Base-by-base conservation (phyloP, 2,329 filamentous ascomycete species). In the Boeremia exigua region DNA sequence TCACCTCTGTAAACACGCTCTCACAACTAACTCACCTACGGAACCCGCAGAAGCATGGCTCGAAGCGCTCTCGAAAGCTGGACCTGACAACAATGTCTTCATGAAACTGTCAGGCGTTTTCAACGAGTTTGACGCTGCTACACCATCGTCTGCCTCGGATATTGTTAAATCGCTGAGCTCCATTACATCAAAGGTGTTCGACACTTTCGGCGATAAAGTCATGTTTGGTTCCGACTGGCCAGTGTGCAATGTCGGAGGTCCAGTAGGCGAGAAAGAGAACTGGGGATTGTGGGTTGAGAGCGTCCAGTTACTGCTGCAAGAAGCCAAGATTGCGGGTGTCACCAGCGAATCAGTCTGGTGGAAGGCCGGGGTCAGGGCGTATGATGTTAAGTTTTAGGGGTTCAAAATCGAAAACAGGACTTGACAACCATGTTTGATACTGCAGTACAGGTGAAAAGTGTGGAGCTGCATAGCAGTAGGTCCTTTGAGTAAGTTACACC, bases 221-320 rank as follows among this genome's bases (percentile, higher is more conserved):
- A 92, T 98, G 88, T 97, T 95, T 75, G 93, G 89, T 23, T 93
- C 89, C 61, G 92, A 97, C 75, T 98, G 94, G 94, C 93, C 94
- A 2, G 88, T 97, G 0, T 96, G 92, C 77, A 93, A 91, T 59
- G 78, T 91, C 30, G 84, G 85, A 0, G 84, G 83, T 2, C 82
- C 82, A 0, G 77, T 75, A 0, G 81, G 80, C 37, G 78, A 82
- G 43, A 76, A 80, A 19, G 65, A 60, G 14, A 87, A 90, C 29
- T 96, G 92, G 92, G 77, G 79, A 32, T 84, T 88, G 65, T 97
- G 93, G 93, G 84, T 80, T 60, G 80, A 80, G 17, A 80, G 95
- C 1, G 89, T 96, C 15, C 85, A 88, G 59, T 80, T 80, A 60
- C 81, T 91, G 65, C 84, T 92, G 51, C 70, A 77, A 11, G 66